phyloP scores from a whole-genome alignment of 441 rosid genomes.

The Euphorbia celastroides region DNA sequence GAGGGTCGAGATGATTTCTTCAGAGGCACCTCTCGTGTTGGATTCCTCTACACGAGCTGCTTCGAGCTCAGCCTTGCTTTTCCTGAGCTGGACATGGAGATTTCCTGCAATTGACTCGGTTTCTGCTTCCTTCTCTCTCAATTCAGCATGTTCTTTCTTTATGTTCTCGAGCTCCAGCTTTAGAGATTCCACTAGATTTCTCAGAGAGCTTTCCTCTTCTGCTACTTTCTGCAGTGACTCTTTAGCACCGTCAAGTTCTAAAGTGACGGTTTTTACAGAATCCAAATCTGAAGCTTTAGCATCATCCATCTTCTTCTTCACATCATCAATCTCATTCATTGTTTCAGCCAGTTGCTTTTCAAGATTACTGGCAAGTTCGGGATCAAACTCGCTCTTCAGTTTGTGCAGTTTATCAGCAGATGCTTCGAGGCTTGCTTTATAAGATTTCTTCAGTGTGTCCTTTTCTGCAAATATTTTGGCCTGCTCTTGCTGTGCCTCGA shows the following conservation, averaged over 20 bases:
- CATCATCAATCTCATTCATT: slow-evolving; percentile 44
- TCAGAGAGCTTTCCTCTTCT: slow-evolving; percentile 68
- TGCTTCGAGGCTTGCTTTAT: slow-evolving; percentile 60
- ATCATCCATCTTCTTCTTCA: slow-evolving; percentile 70
- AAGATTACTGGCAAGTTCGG: slow-evolving; percentile 54
- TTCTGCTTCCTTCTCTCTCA: slow-evolving; percentile 72
- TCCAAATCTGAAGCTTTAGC: slow-evolving; percentile 68
- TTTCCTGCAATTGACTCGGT: slow-evolving; percentile 71
- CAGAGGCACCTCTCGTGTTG: slow-evolving; percentile 57
- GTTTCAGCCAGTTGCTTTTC: slow-evolving; percentile 63
- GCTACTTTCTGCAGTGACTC: slow-evolving; percentile 62
- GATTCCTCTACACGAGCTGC: slow-evolving; percentile 53
- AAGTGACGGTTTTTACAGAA: slow-evolving; percentile 56
- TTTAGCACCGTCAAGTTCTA: slow-evolving; percentile 71
- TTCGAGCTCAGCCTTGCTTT: slow-evolving; percentile 74
- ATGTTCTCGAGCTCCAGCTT: slow-evolving; percentile 65
- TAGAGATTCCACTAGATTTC: slow-evolving; percentile 58
- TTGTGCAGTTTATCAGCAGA: slow-evolving; percentile 47
- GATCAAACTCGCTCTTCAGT: slow-evolving; percentile 63
- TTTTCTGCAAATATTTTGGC: slow-evolving; percentile 63
- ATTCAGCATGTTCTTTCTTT: slow-evolving; percentile 64
- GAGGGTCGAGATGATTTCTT: slow-evolving; percentile 73
- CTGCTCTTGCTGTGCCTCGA: slow-evolving; percentile 64
- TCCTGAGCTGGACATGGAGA: slow-evolving; percentile 70
- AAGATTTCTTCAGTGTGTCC: slow-evolving; percentile 53